Evolutionary conservation across 768 basidiomycete species (phyloP).

Genomic region (Hortiboletus flavorubellus): DNA sequence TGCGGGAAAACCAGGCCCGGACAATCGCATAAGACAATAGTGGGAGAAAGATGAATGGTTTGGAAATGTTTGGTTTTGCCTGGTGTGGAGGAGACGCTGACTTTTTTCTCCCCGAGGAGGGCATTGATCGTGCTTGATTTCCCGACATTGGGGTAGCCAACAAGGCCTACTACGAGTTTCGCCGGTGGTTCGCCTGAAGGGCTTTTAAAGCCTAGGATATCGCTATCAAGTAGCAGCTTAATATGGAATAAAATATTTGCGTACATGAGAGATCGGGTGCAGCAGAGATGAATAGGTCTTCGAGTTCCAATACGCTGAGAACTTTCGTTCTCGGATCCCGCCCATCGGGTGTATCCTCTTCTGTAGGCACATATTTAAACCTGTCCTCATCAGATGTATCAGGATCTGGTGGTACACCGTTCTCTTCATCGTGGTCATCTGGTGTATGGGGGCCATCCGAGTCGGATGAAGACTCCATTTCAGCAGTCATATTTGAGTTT

Average conservation of each 20-base stretch:
- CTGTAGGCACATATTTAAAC: constrained; percentile 49
- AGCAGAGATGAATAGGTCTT: constrained; percentile 68
- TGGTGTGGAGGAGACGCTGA: constrained; percentile 96
- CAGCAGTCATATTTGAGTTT: neutral
- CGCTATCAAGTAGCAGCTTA: neutral
- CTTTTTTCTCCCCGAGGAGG: constrained; percentile 92
- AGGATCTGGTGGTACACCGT: constrained; percentile 22
- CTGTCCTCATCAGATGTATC: constrained; percentile 36
- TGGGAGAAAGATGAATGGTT: constrained; percentile 89
- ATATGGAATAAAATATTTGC: constrained; percentile 21
- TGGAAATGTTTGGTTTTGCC: constrained; percentile 99
- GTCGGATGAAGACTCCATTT: constrained; percentile 32
- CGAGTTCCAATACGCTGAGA: constrained; percentile 82
- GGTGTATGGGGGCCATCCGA: constrained; percentile 27
- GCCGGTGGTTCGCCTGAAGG: constrained; percentile 51
- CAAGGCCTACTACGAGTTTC: constrained; percentile 81
- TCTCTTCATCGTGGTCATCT: constrained; percentile 30
- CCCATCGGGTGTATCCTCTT: constrained; percentile 48
- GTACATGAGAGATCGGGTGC: constrained; percentile 71
- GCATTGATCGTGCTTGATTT: constrained; percentile 99
- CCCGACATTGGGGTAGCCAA: constrained; percentile 98
- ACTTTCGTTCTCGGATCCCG: constrained; percentile 71
- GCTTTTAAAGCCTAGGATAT: constrained; percentile 57
- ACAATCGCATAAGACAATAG: constrained; percentile 91
- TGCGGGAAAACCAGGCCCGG: constrained; percentile 98